Base-by-base conservation (phyloP, 805 yeast species). In the Clavispora asparagi region DNA sequence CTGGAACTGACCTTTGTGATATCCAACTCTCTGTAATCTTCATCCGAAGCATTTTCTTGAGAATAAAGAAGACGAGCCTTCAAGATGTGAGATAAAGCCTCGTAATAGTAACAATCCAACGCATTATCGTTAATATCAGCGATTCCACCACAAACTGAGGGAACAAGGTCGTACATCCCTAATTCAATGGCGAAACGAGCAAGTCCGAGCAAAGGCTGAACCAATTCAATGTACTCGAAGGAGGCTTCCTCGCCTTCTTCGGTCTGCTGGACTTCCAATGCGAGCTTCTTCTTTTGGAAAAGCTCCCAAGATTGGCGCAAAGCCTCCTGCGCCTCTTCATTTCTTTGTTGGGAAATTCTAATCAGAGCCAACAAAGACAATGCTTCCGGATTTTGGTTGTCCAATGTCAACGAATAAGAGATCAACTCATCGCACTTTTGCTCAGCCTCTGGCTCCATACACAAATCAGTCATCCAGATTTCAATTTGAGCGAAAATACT, bases 401-500 rank as follows among this genome's bases (percentile, higher is more conserved):
- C 85, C 30, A 87, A 64, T 43, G 77, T 66, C 58, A 88, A 65
- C 1, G 95, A 81, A 54, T 77, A 78, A 10, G 77, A 65, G 45
- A 91, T 83, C 53, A 87, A 72, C 45, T 73, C 73, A 56, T 90
- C 86, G 67, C 98, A 94, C 62, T 81, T 76, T 8, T 63, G 19
- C 65, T 94, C 98, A 2, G 98, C 98, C 54, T 84, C 82, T 3
- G 81, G 81, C 58, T 88, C 95, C 96, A 91, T 89, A 70, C 98
- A 91, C 52, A 91, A 71, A 70, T 92, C 97, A 1, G 98, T 92
- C 97, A 90, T 88, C 96, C 96, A 91, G 47, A 88, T 85, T 65
- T 92, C 99, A 58, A 94, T 86, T 70, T 85, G 77, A 7, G 96
- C 83, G 54, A 92, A 82, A 26, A 88, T 70, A 0, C 92, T 96